A percentile compares a stretch with the other conserved stretches of the same genome.
Evolutionary conservation across 257 asterid genomes (phyloP).

Genomic region (Solanum arcanum): DNA sequence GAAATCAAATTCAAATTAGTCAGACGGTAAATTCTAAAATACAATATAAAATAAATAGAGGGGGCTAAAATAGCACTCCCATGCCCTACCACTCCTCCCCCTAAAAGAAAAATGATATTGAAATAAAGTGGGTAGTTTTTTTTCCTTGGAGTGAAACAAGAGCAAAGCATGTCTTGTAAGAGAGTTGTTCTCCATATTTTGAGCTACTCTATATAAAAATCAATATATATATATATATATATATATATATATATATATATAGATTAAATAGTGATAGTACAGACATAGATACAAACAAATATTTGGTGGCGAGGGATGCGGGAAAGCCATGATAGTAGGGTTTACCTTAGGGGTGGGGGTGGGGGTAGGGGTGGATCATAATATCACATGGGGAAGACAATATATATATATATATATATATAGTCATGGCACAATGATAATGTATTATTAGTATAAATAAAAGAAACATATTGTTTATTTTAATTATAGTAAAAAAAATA

Average conservation of each 20-base stretch:
- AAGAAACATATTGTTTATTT: background rate
- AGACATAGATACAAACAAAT: background rate
- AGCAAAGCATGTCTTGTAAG: constrained; percentile 31
- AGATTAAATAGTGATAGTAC: background rate
- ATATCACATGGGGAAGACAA: background rate
- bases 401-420: background rate
- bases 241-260: background rate
- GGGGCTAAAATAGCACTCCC: background rate
- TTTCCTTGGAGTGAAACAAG: constrained; percentile 31
- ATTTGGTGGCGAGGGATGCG: background rate
- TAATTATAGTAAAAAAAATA: too few relatives aligned
- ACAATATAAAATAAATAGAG: background rate
- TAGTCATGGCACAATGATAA: background rate
- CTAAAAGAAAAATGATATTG: background rate
- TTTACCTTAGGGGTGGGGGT: background rate
- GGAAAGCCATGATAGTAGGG: background rate
- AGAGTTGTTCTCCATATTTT: background rate
- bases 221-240: background rate
- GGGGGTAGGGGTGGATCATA: background rate
- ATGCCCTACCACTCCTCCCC: background rate
- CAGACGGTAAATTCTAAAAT: background rate
- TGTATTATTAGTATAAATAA: background rate
- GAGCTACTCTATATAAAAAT: background rate
- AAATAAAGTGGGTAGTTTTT: background rate
- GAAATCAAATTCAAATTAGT: background rate